These are phyloP conservation scores for Eruca vesicaria DNA, from an alignment of 441 rosid species.

Conservation along the genomic window DNA sequence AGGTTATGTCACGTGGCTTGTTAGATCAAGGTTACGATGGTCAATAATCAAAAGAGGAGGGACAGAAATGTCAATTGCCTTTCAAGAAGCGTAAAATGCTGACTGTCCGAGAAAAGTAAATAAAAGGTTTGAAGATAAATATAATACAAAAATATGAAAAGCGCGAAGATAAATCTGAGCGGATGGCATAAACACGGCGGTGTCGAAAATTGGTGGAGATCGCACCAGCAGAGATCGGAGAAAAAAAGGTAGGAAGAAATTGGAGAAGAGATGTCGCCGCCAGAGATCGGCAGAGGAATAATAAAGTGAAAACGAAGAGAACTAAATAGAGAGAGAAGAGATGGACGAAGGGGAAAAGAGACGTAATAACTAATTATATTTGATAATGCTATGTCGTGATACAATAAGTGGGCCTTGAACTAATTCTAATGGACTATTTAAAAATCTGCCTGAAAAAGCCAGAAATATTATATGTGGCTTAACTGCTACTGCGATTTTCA, in stretches of 20 bases:
- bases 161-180: slow-evolving; percentile 22
- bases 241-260: neutral
- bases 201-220: neutral
- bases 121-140: neutral
- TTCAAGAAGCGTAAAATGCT: slow-evolving; percentile 1
- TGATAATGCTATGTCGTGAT: neutral
- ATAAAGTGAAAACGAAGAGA: neutral
- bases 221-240: neutral
- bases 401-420: neutral
- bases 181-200: neutral
- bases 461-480: neutral
- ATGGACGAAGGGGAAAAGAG: neutral
- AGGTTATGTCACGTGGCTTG: slow-evolving; percentile 38
- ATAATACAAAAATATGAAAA: neutral
- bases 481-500: neutral
- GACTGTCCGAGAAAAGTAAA: neutral
- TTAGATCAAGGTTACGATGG: neutral
- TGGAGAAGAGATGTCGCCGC: neutral
- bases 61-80: slow-evolving; percentile 34
- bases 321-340: neutral
- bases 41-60: slow-evolving; percentile 18
- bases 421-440: neutral
- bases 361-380: neutral
- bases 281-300: neutral
- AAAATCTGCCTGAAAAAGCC: neutral